Evolutionary conservation across 2,329 filamentous ascomycete genomes (phyloP).

Genomic region (Hansfordia pulvinata): DNA sequence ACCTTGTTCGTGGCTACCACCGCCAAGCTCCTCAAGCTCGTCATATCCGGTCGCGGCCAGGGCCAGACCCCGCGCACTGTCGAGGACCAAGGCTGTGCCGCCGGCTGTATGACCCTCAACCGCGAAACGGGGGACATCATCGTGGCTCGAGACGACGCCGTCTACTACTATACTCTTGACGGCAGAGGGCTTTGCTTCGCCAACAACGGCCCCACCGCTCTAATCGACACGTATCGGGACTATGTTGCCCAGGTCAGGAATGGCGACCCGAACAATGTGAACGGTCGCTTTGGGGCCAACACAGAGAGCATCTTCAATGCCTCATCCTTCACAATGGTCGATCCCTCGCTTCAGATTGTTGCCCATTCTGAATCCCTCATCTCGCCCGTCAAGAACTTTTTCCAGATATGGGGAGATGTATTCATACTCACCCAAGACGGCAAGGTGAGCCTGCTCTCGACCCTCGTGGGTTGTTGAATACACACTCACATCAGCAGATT

Average conservation of each 20-base stretch:
- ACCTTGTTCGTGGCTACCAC: conserved; percentile 90
- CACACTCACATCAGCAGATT: conserved; percentile 36
- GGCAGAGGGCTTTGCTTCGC: conserved; percentile 80
- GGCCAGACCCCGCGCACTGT: conserved; percentile 78
- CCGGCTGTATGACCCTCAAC: conserved; percentile 92
- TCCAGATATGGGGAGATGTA: conserved; percentile 82
- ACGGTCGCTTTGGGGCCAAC: conserved; percentile 54
- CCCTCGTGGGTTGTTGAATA: neutral
- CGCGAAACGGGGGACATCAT: conserved; percentile 70
- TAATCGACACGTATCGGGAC: conserved; percentile 66
- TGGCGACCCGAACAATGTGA: conserved; percentile 43
- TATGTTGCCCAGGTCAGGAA: conserved; percentile 69
- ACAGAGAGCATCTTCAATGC: conserved; percentile 74
- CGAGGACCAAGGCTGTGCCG: conserved; percentile 78
- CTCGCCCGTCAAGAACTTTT: conserved; percentile 65
- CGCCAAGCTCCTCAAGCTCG: conserved; percentile 70
- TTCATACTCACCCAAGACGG: conserved; percentile 86
- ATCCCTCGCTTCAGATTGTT: conserved; percentile 80
- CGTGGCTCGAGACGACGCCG: conserved; percentile 86
- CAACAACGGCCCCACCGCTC: conserved; percentile 81
- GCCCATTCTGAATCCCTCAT: conserved; percentile 79
- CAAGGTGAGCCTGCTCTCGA: conserved; percentile 43
- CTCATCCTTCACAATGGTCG: conserved; percentile 80
- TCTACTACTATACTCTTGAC: conserved; percentile 82
- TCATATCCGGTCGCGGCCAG: conserved; percentile 79